Conservation (phyloP, 176 grass and related monocot species). For the Puccinellia tenuiflora region DNA sequence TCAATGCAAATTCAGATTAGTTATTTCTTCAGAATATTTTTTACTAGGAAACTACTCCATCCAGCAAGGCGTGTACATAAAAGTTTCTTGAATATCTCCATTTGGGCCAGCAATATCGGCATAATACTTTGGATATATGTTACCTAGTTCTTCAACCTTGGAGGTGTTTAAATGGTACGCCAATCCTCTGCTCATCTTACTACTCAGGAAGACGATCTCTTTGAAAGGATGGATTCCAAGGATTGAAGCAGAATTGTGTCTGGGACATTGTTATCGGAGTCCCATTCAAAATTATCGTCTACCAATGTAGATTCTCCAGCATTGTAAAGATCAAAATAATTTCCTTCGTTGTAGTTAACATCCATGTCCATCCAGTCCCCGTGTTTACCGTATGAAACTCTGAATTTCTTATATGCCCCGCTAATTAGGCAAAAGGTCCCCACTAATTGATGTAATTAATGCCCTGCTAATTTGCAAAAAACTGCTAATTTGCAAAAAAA, state of each 20-base stretch:
- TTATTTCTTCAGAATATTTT: too few relatives aligned
- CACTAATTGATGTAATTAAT: too few relatives aligned
- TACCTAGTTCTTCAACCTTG: background rate
- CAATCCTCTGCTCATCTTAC: background rate
- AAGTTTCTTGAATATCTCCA: background rate
- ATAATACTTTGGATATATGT: background rate
- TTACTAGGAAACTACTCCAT: background rate
- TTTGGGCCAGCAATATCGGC: background rate
- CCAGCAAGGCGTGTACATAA: background rate
- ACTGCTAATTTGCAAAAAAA: too few relatives aligned
- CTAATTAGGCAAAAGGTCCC: too few relatives aligned
- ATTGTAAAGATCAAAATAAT: background rate
- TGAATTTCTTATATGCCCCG: too few relatives aligned
- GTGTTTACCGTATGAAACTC: too few relatives aligned
- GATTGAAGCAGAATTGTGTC: background rate
- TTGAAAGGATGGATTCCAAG: slow-evolving; percentile 1
- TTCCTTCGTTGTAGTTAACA: background rate
- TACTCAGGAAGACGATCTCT: background rate
- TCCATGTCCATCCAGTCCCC: too few relatives aligned
- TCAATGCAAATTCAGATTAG: too few relatives aligned
- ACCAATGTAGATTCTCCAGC: background rate
- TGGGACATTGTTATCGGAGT: background rate
- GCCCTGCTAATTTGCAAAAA: too few relatives aligned
- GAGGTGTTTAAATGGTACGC: slow-evolving; percentile 4
- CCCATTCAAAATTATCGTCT: background rate